Evolutionary conservation across 169 alveolate species (phyloP), one percentile per base, ranked within the genome.

Genomic region (Prorocentrum cordatum): DNA sequence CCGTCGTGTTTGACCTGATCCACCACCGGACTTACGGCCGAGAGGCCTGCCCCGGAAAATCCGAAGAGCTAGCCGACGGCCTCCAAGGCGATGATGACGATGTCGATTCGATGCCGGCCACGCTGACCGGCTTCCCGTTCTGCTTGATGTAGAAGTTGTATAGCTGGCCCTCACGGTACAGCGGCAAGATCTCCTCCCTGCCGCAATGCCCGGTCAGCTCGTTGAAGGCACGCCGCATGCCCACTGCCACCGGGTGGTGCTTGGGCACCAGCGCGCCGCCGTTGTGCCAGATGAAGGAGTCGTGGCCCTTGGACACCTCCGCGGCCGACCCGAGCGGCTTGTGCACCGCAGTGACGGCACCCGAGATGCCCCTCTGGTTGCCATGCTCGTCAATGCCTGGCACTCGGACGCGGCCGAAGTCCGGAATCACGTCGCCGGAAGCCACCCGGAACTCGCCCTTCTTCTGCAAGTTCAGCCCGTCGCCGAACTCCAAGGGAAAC

Each of bases 261-360:
- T 35, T 54, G 31, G 87, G 87, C 4, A 75, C 27, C 7, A 75
- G 24, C 3, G 29, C 3, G n/a, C 87, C 87, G 0, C 87, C 87
- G 1, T 31, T 33, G 1, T 32, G 61, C 70, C 70, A 75, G 14
- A 75, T 27, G 33, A 24, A 10, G 7, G 47, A 29, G 38, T 75
- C 87, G 22, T 75, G 87, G 59, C 26, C 27, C 29, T 24, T 24
- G 31, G 42, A 24, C 38, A 75, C 33, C 73, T 75, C 87, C 2
- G 50, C 87, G 1, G 87, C 87, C 1, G 87, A 75, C 12, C 70
- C 73, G 29, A 75, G 33, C 6, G 87, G 87, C 61, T 75, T 58
- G 87, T 58, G 87, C 2, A 75, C 87, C 12, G 50, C 9, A 29
- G 87, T 75, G 22, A 29, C 87, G 3, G 24, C 18, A 20, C 68